Base-by-base conservation (phyloP, 2,329 filamentous ascomycete species). In the Monosporascus sp. region DNA sequence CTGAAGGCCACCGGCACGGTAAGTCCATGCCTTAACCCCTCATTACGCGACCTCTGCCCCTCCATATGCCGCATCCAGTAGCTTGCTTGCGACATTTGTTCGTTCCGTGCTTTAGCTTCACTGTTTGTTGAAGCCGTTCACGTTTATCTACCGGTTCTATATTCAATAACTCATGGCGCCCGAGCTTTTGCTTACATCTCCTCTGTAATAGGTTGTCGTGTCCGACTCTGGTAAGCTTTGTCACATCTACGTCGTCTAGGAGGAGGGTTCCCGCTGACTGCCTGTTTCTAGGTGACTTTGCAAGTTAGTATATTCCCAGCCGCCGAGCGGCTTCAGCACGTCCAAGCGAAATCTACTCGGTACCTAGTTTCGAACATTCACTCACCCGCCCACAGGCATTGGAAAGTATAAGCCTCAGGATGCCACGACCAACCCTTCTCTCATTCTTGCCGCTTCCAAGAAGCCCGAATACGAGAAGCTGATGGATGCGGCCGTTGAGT, bases 391-490 rank as follows among this genome's bases (percentile, higher is more conserved):
- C 48, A 73, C 77, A 85, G 92, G 92, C 75, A 99, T 99, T 75
- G 92, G 82, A 81, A 97, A 97, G 82, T 99, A 99, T 87, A 96
- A 96, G 86, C 94, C 94, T 62, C 92, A 99, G 83, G 94, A 99
- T 89, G 94, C 94, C 71, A 99, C 94, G 74, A 99, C 94, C 80
- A 99, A 99, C 86, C 94, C 94, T 56, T 97, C 94, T 60, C 83
- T 99, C 73, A 97, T 99, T 77, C 88, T 99, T 72, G 93, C 92
- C 64, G 94, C 94, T 61, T 92, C 94, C 72, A 97, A 99, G 85
- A 97, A 97, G 86, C 71, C 89, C 72, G 92, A 97, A 77, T 97
- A 97, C 75, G 90, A 89, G 69, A 87, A 87, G 75, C 80, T 97
- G 71, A 95, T 97, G 66, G 92, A 97, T 70, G 77, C 79, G 53